These are phyloP conservation scores for Scedosporium aurantiacum DNA, from an alignment of 2,329 filamentous ascomycete species.

Conservation along the genomic window DNA sequence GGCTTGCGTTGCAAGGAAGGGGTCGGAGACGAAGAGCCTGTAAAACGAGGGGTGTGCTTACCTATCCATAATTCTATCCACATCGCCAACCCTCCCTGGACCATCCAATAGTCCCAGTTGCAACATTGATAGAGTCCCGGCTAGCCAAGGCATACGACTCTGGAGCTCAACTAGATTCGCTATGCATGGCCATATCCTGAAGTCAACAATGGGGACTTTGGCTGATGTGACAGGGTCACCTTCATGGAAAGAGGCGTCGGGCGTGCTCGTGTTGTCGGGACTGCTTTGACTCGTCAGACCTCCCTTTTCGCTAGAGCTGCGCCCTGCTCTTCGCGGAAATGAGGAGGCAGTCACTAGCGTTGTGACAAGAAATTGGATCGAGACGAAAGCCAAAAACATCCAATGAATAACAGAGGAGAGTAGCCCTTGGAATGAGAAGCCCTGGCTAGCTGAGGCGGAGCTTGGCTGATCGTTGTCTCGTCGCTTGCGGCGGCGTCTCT, in stretches of 20 bases:
- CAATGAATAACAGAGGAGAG: slow-evolving; percentile 49
- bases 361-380: slow-evolving; percentile 53
- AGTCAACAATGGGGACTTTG: slow-evolving; percentile 60
- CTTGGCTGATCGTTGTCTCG: not conserved
- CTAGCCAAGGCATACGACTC: slow-evolving; percentile 82
- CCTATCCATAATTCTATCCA: slow-evolving; percentile 79
- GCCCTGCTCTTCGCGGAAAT: slow-evolving; percentile 37
- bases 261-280: slow-evolving; percentile 1
- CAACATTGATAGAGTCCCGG: slow-evolving; percentile 60
- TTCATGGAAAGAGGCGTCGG: not conserved
- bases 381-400: slow-evolving; percentile 43
- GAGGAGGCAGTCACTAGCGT: slow-evolving; percentile 58
- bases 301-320: slow-evolving; percentile 15
- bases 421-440: slow-evolving; percentile 28
- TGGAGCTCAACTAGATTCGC: slow-evolving; percentile 64
- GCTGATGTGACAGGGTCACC: slow-evolving; percentile 9
- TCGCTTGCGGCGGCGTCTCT: slow-evolving; percentile 1
- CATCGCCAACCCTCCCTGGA: slow-evolving; percentile 62
- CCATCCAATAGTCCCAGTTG: slow-evolving; percentile 65
- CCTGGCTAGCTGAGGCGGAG: not conserved
- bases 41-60: slow-evolving; percentile 40
- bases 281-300: slow-evolving; percentile 7
- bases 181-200: slow-evolving; percentile 65
- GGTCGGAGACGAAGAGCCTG: not conserved
- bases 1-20: slow-evolving; percentile 7